Percentiles rank a stretch among this genome's conserved stretches.
Conservation (phyloP, 2,329 filamentous ascomycete species). For the Fusarium sp. region DNA sequence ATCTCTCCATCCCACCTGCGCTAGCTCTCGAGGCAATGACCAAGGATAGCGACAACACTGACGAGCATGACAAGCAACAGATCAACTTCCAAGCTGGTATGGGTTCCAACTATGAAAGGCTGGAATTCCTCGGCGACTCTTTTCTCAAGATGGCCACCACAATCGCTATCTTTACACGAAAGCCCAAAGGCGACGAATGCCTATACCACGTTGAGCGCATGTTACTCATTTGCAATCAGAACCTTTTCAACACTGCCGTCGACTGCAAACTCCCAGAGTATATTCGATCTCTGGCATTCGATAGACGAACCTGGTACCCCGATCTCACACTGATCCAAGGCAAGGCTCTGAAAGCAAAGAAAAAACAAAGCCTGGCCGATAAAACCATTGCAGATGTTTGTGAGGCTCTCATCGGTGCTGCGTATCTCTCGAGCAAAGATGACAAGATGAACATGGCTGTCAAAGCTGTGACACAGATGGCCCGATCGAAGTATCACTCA, state of each 20-base stretch:
- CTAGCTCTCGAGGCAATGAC: constrained; percentile 90
- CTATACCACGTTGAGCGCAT: constrained; percentile 92
- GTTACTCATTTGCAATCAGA: constrained; percentile 90
- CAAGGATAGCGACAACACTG: constrained; percentile 88
- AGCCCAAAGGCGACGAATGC: constrained; percentile 83
- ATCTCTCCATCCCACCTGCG: constrained; percentile 70
- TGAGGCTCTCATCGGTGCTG: constrained; percentile 92
- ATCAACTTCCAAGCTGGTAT: constrained; percentile 84
- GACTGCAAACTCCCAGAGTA: constrained; percentile 75
- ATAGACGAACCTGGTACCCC: constrained; percentile 89
- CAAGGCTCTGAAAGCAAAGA: constrained; percentile 63
- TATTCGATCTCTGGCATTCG: constrained; percentile 85
- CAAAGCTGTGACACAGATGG: constrained; percentile 74
- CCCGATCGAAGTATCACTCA: constrained; percentile 74
- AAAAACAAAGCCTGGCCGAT: constrained; percentile 77
- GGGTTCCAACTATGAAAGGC: constrained; percentile 93
- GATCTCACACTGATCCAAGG: constrained; percentile 78
- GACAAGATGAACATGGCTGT: constrained; percentile 67
- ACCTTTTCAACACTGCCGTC: constrained; percentile 81
- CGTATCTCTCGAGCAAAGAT: constrained; percentile 65
- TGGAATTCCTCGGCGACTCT: constrained; percentile 93
- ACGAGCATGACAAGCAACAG: constrained; percentile 74
- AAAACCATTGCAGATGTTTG: constrained; percentile 96
- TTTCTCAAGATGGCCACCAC: constrained; percentile 97
- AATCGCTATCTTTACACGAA: constrained; percentile 82